Evolutionary conservation across 495 filamentous ascomycete genomes (phyloP).

Genomic region (Podospora australis): DNA sequence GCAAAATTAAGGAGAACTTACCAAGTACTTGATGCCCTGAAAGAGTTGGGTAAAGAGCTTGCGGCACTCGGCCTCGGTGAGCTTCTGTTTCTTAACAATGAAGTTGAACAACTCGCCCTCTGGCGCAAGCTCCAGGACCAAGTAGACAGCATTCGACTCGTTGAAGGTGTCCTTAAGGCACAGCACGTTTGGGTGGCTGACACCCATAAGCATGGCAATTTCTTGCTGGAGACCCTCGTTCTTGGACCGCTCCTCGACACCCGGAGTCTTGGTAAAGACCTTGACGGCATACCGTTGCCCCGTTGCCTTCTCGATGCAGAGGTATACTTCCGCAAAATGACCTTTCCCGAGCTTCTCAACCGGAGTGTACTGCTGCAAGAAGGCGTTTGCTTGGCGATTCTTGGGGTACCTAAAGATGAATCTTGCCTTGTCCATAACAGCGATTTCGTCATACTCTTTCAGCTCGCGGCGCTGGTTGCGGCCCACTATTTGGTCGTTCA

Average conservation of each 20-base stretch:
- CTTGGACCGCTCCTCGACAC: constrained; percentile 73
- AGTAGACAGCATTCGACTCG: constrained; percentile 82
- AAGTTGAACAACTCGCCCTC: constrained; percentile 94
- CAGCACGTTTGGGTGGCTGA: constrained; percentile 91
- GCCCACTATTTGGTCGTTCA: constrained; percentile 86
- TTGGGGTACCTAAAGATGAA: constrained; percentile 89
- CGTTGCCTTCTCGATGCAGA: constrained; percentile 78
- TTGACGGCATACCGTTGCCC: constrained; percentile 89
- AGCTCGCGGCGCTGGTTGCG: constrained; percentile 88
- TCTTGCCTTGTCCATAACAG: constrained; percentile 70
- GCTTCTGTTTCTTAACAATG: constrained; percentile 81
- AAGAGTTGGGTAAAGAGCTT: constrained; percentile 90
- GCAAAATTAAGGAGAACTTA: too few species aligned
- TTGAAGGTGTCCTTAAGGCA: constrained; percentile 95
- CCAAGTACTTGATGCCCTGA: constrained; percentile 87
- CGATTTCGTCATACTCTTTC: constrained; percentile 81
- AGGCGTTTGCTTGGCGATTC: constrained; percentile 65
- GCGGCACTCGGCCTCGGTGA: constrained; percentile 75
- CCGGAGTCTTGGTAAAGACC: constrained; percentile 76
- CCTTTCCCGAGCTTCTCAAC: constrained; percentile 88
- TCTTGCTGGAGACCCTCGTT: constrained; percentile 86
- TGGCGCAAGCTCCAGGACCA: constrained; percentile 84
- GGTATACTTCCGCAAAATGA: constrained; percentile 91
- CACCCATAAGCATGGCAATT: constrained; percentile 90
- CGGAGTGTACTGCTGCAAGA: constrained; percentile 78